These are phyloP conservation scores for Hippophae tibetana DNA, from an alignment of 306 rosid species.

Conservation along the genomic window DNA sequence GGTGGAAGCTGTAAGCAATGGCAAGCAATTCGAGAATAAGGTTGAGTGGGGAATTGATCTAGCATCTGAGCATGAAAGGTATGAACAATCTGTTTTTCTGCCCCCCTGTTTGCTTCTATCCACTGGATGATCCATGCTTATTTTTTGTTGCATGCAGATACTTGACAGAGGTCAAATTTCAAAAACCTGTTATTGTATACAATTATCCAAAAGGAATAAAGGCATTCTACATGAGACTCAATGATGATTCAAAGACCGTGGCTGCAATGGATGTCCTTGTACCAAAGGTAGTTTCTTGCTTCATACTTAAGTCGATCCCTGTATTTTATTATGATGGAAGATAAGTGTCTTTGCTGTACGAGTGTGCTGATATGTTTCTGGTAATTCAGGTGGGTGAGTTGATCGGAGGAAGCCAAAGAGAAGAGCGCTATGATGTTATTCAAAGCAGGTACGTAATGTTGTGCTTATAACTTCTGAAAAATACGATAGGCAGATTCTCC, in stretches of 20 bases:
- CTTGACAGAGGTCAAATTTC: constrained; percentile 75
- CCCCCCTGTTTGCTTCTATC: constrained; percentile 3
- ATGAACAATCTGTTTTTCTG: not conserved
- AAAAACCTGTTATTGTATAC: constrained; percentile 87
- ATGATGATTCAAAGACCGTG: constrained; percentile 77
- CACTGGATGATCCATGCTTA: constrained; percentile 13
- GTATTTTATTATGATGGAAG: not conserved
- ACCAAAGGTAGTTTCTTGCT: constrained; percentile 61
- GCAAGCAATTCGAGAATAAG: constrained; percentile 78
- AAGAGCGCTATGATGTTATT: constrained; percentile 75
- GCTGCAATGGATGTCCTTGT: constrained; percentile 99
- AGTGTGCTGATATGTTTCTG: not conserved
- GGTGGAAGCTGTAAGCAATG: constrained; percentile 65
- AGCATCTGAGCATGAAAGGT: constrained; percentile 98
- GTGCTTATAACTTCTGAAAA: not conserved
- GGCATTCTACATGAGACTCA: constrained; percentile 96
- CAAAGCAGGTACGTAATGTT: constrained; percentile 37
- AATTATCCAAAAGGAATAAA: constrained; percentile 91
- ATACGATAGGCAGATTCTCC: not conserved
- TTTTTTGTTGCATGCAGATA: constrained; percentile 38
- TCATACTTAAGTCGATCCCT: not conserved
- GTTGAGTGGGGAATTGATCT: constrained; percentile 95
- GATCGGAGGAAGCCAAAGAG: constrained; percentile 95
- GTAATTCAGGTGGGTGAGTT: constrained; percentile 82
- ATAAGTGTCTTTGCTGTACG: not conserved